Evolutionary conservation across 139 green algal species (phyloP), one percentile per base, ranked within the genome.

Genomic region (Coelastrella sp.): DNA sequence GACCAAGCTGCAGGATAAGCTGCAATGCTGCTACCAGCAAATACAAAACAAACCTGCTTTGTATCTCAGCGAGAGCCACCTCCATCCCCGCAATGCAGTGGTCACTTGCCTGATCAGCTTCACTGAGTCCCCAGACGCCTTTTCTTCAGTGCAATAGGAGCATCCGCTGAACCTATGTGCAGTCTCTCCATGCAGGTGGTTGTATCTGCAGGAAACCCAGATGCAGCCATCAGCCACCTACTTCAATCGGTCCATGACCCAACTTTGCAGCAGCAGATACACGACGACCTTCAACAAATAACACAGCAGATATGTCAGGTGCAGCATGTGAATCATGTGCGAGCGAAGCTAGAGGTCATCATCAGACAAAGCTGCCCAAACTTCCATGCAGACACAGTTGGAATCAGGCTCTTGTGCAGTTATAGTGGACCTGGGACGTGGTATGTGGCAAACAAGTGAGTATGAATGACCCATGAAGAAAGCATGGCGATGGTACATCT

Each of bases 381-480:
- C 27, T 92, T 69, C 45, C 89, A 92, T 67, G 89, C 89, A 5
- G 89, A 92, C 66, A 85, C 87, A 35, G 89, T 92, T 32, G 68
- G 76, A 2, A 64, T 87, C 53, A 87, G 89, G 7, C n/a, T 81
- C 37, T 80, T 92, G 50, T 71, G 68, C 40, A 88, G 80, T 4
- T 92, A 92, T 75, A 48, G 19, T 11, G 89, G 89, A 4, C 80
- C 69, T 5, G 89, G 89, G 43, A 92, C 89, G 0, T 60, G 72
- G 68, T 89, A 81, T 57, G 50, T 92, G 5, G 66, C 67, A 0
- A 90, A 92, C 74, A 89, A 77, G 88, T 91, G 43, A 19, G n/a
- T n/a, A n/a, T n/a, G n/a, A n/a, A n/a, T n/a, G n/a, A n/a, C n/a
- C n/a, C n/a, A n/a, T n/a, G n/a, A n/a, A n/a, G n/a, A n/a, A n/a